Base-by-base conservation (phyloP, 2,329 filamentous ascomycete genomes). In the Atkinsonella hypoxylon region DNA sequence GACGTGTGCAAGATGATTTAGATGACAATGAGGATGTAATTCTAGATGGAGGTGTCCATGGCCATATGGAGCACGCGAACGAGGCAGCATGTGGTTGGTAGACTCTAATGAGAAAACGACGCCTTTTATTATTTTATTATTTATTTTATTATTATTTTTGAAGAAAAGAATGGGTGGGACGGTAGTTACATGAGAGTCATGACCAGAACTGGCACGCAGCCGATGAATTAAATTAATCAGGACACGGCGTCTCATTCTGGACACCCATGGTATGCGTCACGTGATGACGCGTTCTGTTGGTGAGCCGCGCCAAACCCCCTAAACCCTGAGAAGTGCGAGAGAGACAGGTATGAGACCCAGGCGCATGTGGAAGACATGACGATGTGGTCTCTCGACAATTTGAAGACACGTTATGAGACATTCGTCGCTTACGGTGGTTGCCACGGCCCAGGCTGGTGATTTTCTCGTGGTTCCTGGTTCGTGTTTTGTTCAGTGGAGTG, bases 1-100 rank as follows among this genome's bases (percentile, higher is more conserved):
- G 78, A 49, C 70, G 78, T 49, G 79, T 82, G 0, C 80, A 83
- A 57, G 77, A 82, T 58, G 76, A 82, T 55, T 59, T 76, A 17
- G 68, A 77, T 12, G 65, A 83, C 55, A 82, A 82, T 51, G 79
- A 82, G 57, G 71, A 63, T 0, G 66, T 82, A 9, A 81, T 82
- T 45, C 62, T 82, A 1, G 77, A 82, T 53, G 78, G 79, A 7
- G 78, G 78, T 1, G 62, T 73, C 1, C 70, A 73, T 45, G 77
- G 75, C 5, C 64, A 70, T 47, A 38, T 8, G 31, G 46, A 49
- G 13, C 45, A 26, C 7, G 57, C 50, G 5, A 58, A 62, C 48
- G 63, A 74, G 59, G 72, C 71, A 22, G 66, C 56, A 4, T 69
- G 70, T 51, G 67, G 69, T 10, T 70, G 48, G 45, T 18, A n/a